These are phyloP conservation scores for Apodospora peruviana DNA, from an alignment of 495 filamentous ascomycete species.

Conservation along the genomic window DNA sequence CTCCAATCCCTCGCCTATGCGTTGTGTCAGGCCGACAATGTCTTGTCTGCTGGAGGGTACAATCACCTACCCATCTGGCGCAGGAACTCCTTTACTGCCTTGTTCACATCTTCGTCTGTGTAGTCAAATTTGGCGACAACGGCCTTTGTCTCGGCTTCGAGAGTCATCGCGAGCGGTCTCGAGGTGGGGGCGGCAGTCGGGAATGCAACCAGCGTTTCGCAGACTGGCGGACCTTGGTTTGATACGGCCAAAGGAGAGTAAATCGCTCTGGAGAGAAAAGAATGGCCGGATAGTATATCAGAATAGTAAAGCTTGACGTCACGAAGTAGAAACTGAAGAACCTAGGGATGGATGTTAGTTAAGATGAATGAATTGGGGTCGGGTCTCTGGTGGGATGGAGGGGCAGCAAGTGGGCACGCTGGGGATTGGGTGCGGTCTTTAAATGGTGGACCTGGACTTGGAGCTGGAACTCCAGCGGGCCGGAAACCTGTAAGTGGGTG, in stretches of 20 bases:
- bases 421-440: neutral
- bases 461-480: too few relatives aligned
- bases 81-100: constrained; percentile 78
- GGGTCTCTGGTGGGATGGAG: neutral
- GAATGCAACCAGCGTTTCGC: constrained; percentile 43
- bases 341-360: constrained; percentile 17
- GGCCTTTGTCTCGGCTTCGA: constrained; percentile 67
- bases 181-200: constrained; percentile 41
- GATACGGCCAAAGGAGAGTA: constrained; percentile 34
- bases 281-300: constrained; percentile 26
- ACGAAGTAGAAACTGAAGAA: constrained; percentile 25
- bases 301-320: constrained; percentile 30
- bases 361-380: neutral
- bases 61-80: constrained; percentile 65
- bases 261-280: constrained; percentile 23
- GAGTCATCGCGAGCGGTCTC: constrained; percentile 45
- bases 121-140: constrained; percentile 87
- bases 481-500: neutral
- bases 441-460: neutral
- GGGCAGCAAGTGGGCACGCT: too few relatives aligned
- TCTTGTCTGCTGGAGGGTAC: neutral
- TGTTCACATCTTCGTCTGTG: constrained; percentile 68
- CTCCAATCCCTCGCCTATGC: constrained; percentile 67
- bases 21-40: neutral
- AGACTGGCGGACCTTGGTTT: constrained; percentile 24